A percentile compares a stretch with the other conserved stretches of the same genome.
phyloP scores from a whole-genome alignment of 805 yeast genomes.

The Saturnispora zaruensis region DNA sequence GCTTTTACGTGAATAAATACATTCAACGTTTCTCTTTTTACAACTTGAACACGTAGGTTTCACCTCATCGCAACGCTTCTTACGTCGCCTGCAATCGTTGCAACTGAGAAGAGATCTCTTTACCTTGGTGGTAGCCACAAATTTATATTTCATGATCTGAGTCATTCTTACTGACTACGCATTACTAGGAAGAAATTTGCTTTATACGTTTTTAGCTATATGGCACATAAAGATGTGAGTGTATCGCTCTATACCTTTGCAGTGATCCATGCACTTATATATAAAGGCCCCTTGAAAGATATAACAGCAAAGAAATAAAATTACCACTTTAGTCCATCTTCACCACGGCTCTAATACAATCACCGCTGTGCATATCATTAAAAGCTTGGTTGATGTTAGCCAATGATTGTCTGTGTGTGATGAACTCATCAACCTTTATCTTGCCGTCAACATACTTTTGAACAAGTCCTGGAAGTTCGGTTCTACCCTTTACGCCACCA shows the following conservation, averaged over 20 bases:
- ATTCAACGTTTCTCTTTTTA: slow-evolving; percentile 22
- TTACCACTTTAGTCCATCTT: slow-evolving; percentile 21
- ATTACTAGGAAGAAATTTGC: not conserved
- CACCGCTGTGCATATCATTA: slow-evolving; percentile 91
- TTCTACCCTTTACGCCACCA: slow-evolving; percentile 97
- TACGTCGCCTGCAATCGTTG: slow-evolving; percentile 35
- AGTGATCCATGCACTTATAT: not conserved
- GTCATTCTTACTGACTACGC: slow-evolving; percentile 1
- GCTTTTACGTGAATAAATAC: slow-evolving; percentile 20
- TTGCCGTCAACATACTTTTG: slow-evolving; percentile 74
- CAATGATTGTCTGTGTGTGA: slow-evolving; percentile 81
- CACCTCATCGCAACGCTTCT: slow-evolving; percentile 36
- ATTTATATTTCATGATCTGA: slow-evolving; percentile 6
- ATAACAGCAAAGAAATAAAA: too few species aligned
- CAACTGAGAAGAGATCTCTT: slow-evolving; percentile 10
- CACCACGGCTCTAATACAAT: slow-evolving; percentile 83
- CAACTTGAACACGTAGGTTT: slow-evolving; percentile 38
- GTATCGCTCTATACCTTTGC: not conserved
- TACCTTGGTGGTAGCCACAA: slow-evolving; percentile 4
- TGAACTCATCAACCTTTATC: slow-evolving; percentile 87
- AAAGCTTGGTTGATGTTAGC: slow-evolving; percentile 79
- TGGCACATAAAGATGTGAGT: not conserved
- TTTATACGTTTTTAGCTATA: not conserved
- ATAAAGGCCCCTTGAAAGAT: not conserved
- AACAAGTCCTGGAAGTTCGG: slow-evolving; percentile 87